These are phyloP conservation scores for Didymosphaeria variabile DNA, from an alignment of 2,329 filamentous ascomycete species.

Conservation along the genomic window DNA sequence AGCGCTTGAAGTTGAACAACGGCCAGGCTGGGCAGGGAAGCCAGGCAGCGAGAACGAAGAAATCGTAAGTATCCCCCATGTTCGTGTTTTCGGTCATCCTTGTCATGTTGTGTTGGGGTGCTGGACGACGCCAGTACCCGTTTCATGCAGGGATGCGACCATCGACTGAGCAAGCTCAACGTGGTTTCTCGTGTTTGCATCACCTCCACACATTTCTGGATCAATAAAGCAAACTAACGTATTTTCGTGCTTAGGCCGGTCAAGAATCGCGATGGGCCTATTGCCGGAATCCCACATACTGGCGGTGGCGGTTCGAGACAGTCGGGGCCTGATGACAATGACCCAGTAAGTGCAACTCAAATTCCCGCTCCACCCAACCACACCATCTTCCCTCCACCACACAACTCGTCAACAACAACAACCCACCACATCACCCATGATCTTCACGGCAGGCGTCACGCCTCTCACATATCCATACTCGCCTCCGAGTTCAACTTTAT, in stretches of 20 bases:
- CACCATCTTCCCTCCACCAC: conserved; percentile 50
- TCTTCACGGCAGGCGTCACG: conserved; percentile 39
- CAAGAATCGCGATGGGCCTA: conserved; percentile 76
- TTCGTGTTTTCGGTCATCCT: conserved; percentile 22
- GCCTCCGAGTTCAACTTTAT: conserved; percentile 45
- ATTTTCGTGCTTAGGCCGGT: conserved; percentile 66
- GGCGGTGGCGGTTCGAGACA: conserved; percentile 70
- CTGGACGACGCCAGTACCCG: conserved; percentile 34
- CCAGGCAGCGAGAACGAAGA: conserved; percentile 45
- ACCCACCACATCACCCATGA: conserved; percentile 41
- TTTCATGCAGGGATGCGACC: conserved; percentile 36
- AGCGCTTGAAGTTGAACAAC: conserved; percentile 47
- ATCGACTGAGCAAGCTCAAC: conserved; percentile 46
- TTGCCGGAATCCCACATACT: conserved; percentile 69
- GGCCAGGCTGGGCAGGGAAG: conserved; percentile 39
- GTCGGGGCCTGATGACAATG: conserved; percentile 65
- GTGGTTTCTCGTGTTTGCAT: conserved; percentile 43
- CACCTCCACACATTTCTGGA: conserved; percentile 25
- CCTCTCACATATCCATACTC: conserved; percentile 46
- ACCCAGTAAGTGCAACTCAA: conserved; percentile 60
- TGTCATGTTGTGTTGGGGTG: conserved; percentile 24
- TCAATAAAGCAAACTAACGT: conserved; percentile 42
- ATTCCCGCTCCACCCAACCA: conserved; percentile 54
- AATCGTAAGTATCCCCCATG: conserved; percentile 45
- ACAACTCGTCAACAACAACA: conserved; percentile 42